A percentile compares a stretch with the other conserved stretches of the same genome.
These are phyloP conservation scores for Sarocladium strictum DNA, from an alignment of 2,329 filamentous ascomycete genomes.

Conservation along the genomic window DNA sequence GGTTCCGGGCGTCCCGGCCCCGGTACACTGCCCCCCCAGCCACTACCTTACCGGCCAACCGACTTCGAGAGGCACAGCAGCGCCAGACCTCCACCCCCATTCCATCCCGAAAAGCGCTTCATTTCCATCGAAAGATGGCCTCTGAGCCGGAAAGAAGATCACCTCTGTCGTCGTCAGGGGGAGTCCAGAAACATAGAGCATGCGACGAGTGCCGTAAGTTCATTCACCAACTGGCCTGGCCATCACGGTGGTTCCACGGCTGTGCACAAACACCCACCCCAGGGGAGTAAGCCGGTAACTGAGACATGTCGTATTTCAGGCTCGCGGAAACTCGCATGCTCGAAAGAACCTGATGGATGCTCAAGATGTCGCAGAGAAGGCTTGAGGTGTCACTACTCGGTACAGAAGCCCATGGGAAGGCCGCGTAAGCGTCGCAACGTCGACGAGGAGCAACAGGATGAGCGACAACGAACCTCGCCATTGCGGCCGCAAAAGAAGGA, in stretches of 20 bases:
- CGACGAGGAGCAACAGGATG: constrained; percentile 18
- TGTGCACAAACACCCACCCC: too few relatives aligned
- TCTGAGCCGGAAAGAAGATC: constrained; percentile 12
- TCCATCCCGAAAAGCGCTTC: not conserved
- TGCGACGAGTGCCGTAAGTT: constrained; percentile 63
- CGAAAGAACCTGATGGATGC: constrained; percentile 56
- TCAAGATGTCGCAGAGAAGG: constrained; percentile 51
- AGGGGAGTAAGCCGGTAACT: constrained; percentile 19
- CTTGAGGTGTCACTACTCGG: constrained; percentile 54
- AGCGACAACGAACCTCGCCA: not conserved
- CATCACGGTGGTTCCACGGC: too few relatives aligned
- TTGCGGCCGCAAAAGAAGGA: not conserved
- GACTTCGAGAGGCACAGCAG: not conserved
- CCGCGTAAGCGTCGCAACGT: constrained; percentile 49
- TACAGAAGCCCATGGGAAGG: constrained; percentile 61
- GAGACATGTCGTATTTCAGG: constrained; percentile 32
- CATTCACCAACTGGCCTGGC: not conserved
- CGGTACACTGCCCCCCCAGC: not conserved
- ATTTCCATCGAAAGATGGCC: constrained; percentile 20
- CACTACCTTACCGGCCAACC: not conserved
- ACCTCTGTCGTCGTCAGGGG: constrained; percentile 4
- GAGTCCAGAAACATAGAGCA: constrained; percentile 47
- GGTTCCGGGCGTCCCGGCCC: not conserved
- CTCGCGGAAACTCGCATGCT: constrained; percentile 57
- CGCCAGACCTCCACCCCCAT: not conserved